phyloP scores from a whole-genome alignment of 352 stramenopile genomes.

The Globisporangium mamillatum region DNA sequence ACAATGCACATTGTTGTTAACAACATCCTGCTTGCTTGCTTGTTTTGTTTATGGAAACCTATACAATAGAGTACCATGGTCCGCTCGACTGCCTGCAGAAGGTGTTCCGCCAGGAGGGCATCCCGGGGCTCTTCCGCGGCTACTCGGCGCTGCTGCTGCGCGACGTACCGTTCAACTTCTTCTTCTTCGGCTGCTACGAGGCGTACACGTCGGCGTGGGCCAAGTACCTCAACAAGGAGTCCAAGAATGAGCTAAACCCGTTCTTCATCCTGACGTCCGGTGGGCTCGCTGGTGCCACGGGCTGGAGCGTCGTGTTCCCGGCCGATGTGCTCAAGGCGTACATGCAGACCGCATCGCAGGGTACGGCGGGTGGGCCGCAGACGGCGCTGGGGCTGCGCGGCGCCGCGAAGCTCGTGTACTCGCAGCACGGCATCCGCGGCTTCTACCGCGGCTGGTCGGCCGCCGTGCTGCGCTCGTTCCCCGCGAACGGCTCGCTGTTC shows the following conservation, averaged over 20 bases:
- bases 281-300: slow-evolving; percentile 70
- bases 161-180: slow-evolving; percentile 90
- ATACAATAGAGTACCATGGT: slow-evolving; percentile 47
- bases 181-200: slow-evolving; percentile 88
- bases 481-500: slow-evolving; percentile 87
- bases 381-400: slow-evolving; percentile 35
- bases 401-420: slow-evolving; percentile 56
- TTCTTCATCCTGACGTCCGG: slow-evolving; percentile 71
- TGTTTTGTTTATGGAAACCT: neutral
- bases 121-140: slow-evolving; percentile 71
- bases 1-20: slow-evolving; percentile 4
- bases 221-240: slow-evolving; percentile 45
- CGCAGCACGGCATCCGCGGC: slow-evolving; percentile 60
- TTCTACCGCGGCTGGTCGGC: slow-evolving; percentile 89
- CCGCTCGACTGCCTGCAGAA: slow-evolving; percentile 68
- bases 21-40: neutral
- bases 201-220: slow-evolving; percentile 57
- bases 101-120: slow-evolving; percentile 56
- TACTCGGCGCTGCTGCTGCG: slow-evolving; percentile 81
- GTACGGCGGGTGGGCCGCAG: slow-evolving; percentile 1
- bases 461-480: slow-evolving; percentile 82
- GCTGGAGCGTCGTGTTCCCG: slow-evolving; percentile 86
- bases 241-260: slow-evolving; percentile 74
- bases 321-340: slow-evolving; percentile 82
- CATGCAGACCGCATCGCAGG: slow-evolving; percentile 64